Evolutionary conservation across 441 rosid species (phyloP).

Genomic region (Populus hybrid): DNA sequence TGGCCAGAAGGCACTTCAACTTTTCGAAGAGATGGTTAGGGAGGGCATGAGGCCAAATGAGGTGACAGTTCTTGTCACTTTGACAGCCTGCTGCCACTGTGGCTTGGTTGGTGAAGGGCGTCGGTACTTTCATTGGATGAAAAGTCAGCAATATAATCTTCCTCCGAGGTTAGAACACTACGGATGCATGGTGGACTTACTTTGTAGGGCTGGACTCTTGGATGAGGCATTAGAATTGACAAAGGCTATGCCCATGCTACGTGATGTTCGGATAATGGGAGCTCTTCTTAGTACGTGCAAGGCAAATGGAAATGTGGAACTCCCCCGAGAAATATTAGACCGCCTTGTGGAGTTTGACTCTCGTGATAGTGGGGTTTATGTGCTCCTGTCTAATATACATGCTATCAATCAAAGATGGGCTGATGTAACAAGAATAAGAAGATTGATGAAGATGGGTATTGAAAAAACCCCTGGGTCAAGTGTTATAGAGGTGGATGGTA

Average conservation of each 20-base stretch:
- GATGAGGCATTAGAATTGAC: constrained; percentile 47
- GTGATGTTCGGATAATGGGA: constrained; percentile 74
- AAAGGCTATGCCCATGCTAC: constrained; percentile 49
- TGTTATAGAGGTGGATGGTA: constrained; percentile 54
- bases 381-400: constrained; percentile 61
- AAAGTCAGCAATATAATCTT: constrained; percentile 39
- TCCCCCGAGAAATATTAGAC: constrained; percentile 46
- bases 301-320: constrained; percentile 49
- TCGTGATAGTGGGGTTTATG: constrained; percentile 59
- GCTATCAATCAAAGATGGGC: constrained; percentile 50
- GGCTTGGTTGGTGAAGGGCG: constrained; percentile 56
- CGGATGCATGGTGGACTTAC: constrained; percentile 75
- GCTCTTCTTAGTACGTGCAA: constrained; percentile 62
- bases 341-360: constrained; percentile 55
- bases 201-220: constrained; percentile 69
- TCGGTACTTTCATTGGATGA: constrained; percentile 55
- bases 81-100: constrained; percentile 79
- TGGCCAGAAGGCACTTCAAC: constrained; percentile 45
- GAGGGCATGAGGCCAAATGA: constrained; percentile 56
- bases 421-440: constrained; percentile 54
- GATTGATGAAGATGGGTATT: constrained; percentile 45
- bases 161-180: constrained; percentile 68
- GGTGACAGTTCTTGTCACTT: constrained; percentile 63
- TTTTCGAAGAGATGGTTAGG: constrained; percentile 51
- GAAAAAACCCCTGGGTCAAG: constrained; percentile 64